Base-by-base conservation (phyloP, 2,329 filamentous ascomycete genomes). In the Macrophomina pseudophaseolina region DNA sequence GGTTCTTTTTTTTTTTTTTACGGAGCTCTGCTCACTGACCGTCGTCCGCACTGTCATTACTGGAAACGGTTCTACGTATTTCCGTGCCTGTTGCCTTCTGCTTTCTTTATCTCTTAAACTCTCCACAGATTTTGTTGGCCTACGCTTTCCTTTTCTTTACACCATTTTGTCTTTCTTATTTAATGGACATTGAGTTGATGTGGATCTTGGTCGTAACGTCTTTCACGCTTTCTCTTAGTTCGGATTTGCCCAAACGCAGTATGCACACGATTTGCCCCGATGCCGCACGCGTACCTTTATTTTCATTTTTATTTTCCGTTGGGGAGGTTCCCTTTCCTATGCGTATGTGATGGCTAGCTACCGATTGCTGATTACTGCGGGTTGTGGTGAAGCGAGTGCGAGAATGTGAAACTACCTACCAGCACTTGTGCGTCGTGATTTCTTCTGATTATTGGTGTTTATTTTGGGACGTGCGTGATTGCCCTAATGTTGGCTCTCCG, bases 321-420 rank as follows among this genome's bases (percentile, higher is more conserved):
- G 23, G 23, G 23, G 23, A 23, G 23, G 23, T 23, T 16, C 18
- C 48, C 33, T 40, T 28, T 14, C 4, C 46, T 62, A 32, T 62
- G 58, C 44, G 49, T 38, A 48, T 62, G 42, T 33, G 4, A 62
- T 51, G 58, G 38, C 32, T 62, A 62, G 58, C 49, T 62, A 62
- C 58, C 58, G 32, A 38, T 28, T 49, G 58, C 44, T 62, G 44
- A 23, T 23, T 23, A 23, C 23, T 23, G 23, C 23, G n/a, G 58
- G 32, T 4, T 23, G 58, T 49, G 44, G 58, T 28, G 30, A 8
- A 18, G 32, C 30, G 28, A 32, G n/a, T 62, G 44, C 56, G 35
- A 30, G n/a, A 62, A 62, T 62, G 28, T 23, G 42, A 62, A 18
- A 49, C 6, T 49, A 12, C 32, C 14, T 32, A 35, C n/a, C 11